Base-by-base conservation (phyloP, 768 basidiomycete genomes). In the Aureoboletus auriporus region DNA sequence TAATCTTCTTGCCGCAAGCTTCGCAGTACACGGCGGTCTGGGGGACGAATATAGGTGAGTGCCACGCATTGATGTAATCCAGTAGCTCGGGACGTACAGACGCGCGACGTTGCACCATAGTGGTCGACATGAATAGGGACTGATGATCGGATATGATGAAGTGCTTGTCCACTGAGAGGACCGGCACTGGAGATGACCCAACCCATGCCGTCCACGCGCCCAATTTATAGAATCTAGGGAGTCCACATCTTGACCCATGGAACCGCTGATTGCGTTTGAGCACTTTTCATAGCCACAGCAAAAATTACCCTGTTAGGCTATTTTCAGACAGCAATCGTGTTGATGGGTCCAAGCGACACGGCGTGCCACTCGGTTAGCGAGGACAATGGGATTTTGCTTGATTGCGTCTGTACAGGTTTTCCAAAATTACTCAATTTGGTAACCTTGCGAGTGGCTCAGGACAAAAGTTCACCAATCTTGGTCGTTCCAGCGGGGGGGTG, bases 191-290 rank as follows among this genome's bases (percentile, higher is more conserved):
- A 30, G 51, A 46, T 46, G 51, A 34, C 27, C 5, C 27, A 27
- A 42, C 6, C 23, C 49, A 42, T 50, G 14, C 4, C 46, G 31
- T n/a, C 31, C 51, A 53, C 31, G 38, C 16, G 42, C 40, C 11
- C 45, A 33, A 13, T 66, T 68, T 66, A 55, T 61, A 52, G 26
- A 6, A 20, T 37, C 28, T n/a, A 44, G 13, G 28, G n/a, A 33
- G 41, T 54, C 51, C 44, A 53, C 52, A 44, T 17, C 43, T 39
- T 53, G 54, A 41, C 53, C 54, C 50, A 31, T 49, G 42, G 36
- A 49, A 39, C 43, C 17, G 34, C 11, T 52, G 63, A 67, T 66
- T 67, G 65, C 55, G 49, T 67, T 44, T 40, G 39, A 57, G 36
- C 36, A 49, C 46, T 51, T 45, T 53, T 37, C 48, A 52, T 38